These are phyloP conservation scores for Byssothecium circinans DNA, from an alignment of 2,329 filamentous ascomycete genomes.

Conservation along the genomic window DNA sequence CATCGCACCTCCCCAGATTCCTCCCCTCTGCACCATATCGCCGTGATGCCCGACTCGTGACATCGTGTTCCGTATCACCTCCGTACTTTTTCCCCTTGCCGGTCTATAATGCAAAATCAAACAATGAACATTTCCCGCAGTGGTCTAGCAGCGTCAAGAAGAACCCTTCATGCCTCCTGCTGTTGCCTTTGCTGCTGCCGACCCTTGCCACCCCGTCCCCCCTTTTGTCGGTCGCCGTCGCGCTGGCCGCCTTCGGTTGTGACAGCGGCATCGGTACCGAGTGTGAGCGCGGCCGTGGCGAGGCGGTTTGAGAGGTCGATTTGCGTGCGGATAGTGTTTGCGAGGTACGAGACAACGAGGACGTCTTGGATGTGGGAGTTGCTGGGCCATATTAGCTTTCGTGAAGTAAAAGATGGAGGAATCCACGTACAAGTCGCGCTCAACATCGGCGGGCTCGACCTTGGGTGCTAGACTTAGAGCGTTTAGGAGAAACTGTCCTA, in stretches of 20 bases:
- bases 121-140: slow-evolving; percentile 2
- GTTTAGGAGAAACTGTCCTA: slow-evolving; percentile 95
- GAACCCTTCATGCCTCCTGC: slow-evolving; percentile 33
- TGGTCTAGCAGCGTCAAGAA: slow-evolving; percentile 1
- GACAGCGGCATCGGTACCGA: slow-evolving; percentile 47
- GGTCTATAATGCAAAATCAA: slow-evolving; percentile 5
- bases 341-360: slow-evolving; percentile 93
- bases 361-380: slow-evolving; percentile 99
- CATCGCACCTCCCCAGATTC: not conserved
- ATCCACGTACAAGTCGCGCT: slow-evolving; percentile 78
- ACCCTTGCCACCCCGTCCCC: slow-evolving; percentile 35
- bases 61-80: not conserved
- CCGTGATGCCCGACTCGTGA: not conserved
- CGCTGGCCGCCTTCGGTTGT: slow-evolving; percentile 38
- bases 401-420: not conserved
- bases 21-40: not conserved
- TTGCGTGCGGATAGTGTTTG: slow-evolving; percentile 97
- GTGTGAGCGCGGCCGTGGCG: slow-evolving; percentile 63
- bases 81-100: not conserved
- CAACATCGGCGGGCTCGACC: slow-evolving; percentile 86
- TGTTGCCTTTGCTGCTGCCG: slow-evolving; percentile 36
- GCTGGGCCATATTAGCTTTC: slow-evolving; percentile 49
- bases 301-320: slow-evolving; percentile 95
- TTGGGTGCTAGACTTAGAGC: slow-evolving; percentile 91
- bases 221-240: slow-evolving; percentile 33